These are phyloP conservation scores for Zostera marina DNA, from an alignment of 116 monocot genomes.

Conservation along the genomic window DNA sequence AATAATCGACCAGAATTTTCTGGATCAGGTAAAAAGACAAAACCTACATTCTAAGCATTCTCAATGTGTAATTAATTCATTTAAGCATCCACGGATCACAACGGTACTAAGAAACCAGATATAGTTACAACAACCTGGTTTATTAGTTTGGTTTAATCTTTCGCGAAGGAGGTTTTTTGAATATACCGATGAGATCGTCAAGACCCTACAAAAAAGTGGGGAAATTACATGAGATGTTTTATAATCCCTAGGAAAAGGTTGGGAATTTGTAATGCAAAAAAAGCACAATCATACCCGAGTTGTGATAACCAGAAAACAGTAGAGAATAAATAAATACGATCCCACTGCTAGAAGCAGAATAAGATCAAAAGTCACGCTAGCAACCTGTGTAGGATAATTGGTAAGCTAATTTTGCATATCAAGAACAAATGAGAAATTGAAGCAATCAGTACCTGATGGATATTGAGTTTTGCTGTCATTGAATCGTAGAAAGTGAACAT, in stretches of 20 bases:
- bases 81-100: too few species aligned
- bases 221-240: too few species aligned
- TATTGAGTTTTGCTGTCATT: constrained; percentile 48
- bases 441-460: constrained; percentile 54
- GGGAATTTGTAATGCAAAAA: neutral
- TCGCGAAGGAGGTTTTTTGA: constrained; percentile 60
- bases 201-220: constrained; percentile 36
- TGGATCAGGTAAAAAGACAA: neutral
- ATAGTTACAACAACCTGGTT: constrained; percentile 2
- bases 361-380: constrained; percentile 92
- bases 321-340: constrained; percentile 76
- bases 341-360: constrained; percentile 66
- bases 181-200: constrained; percentile 93
- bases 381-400: constrained; percentile 38
- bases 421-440: neutral
- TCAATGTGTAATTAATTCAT: neutral
- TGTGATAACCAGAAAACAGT: constrained; percentile 77
- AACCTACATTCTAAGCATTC: neutral
- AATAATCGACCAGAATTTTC: constrained; percentile 4
- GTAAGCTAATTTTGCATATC: neutral
- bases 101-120: too few species aligned
- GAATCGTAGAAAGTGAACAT: constrained; percentile 92
- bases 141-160: constrained; percentile 47
- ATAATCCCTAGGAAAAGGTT: too few species aligned
- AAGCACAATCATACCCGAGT: constrained; percentile 62